A percentile compares a stretch with the other conserved stretches of the same genome.
Evolutionary conservation across 2,329 filamentous ascomycete species (phyloP).

Genomic region (Claviceps capensis): DNA sequence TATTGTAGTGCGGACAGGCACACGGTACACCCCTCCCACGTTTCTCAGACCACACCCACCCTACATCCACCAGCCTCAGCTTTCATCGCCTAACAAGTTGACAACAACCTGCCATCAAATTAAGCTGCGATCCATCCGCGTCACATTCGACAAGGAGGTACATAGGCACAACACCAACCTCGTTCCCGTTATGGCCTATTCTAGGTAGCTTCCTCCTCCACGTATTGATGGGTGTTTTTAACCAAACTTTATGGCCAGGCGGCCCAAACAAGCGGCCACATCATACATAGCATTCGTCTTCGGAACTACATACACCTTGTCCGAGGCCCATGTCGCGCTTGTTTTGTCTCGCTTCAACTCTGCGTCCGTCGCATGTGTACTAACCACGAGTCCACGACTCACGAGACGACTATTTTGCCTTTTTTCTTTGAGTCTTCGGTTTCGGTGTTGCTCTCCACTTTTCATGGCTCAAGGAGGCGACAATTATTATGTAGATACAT

Average conservation of each 20-base stretch:
- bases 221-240: neutral
- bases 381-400: neutral
- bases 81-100: too few relatives aligned
- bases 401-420: neutral
- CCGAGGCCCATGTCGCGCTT: slow-evolving; percentile 6
- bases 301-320: neutral
- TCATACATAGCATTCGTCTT: neutral
- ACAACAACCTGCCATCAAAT: neutral
- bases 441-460: neutral
- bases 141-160: neutral
- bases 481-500: too few relatives aligned
- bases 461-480: neutral
- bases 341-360: slow-evolving; percentile 6
- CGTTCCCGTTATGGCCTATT: neutral
- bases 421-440: neutral
- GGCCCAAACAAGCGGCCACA: neutral
- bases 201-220: neutral
- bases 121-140: neutral
- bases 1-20: neutral
- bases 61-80: neutral
- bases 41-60: neutral
- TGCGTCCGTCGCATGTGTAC: slow-evolving; percentile 7
- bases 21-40: neutral
- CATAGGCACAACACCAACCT: neutral
- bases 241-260: neutral